Evolutionary conservation across 345 rosid species (phyloP).

Genomic region (Fremontodendron californicum): DNA sequence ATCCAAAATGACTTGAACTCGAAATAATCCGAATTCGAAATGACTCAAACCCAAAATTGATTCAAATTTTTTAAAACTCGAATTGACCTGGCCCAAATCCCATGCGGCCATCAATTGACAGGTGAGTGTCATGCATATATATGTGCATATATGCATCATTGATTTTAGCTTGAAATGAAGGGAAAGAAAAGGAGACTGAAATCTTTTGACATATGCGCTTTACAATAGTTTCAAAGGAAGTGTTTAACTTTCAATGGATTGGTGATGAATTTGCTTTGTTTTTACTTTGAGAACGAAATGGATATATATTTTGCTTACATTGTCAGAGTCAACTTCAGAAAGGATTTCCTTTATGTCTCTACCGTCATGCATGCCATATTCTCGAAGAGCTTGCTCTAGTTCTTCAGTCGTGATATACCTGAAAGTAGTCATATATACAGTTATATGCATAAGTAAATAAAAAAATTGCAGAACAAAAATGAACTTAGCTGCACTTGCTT

Average conservation of each 20-base stretch:
- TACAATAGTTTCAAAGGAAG: neutral
- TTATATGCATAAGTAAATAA: neutral
- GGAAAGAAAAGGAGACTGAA: neutral
- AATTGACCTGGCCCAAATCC: neutral
- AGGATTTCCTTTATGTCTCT: conserved; percentile 72
- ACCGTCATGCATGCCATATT: conserved; percentile 71
- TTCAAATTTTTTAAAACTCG: no score
- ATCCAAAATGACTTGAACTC: no score
- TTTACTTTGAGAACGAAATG: neutral
- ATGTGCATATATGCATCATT: neutral
- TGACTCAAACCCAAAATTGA: no score
- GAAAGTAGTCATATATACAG: neutral
- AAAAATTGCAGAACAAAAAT: neutral
- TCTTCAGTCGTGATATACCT: conserved; percentile 80
- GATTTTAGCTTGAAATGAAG: neutral
- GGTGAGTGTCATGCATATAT: neutral
- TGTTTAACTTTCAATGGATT: neutral
- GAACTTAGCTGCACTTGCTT: neutral
- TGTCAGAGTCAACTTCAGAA: conserved; percentile 69
- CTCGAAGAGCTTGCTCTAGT: conserved; percentile 80
- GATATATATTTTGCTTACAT: conserved; percentile 42
- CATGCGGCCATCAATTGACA: no score
- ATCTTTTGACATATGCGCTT: neutral
- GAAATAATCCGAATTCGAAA: no score
- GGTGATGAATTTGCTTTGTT: neutral